phyloP scores from a whole-genome alignment of 129 eudicot species.

The Pittosporum tobira region DNA sequence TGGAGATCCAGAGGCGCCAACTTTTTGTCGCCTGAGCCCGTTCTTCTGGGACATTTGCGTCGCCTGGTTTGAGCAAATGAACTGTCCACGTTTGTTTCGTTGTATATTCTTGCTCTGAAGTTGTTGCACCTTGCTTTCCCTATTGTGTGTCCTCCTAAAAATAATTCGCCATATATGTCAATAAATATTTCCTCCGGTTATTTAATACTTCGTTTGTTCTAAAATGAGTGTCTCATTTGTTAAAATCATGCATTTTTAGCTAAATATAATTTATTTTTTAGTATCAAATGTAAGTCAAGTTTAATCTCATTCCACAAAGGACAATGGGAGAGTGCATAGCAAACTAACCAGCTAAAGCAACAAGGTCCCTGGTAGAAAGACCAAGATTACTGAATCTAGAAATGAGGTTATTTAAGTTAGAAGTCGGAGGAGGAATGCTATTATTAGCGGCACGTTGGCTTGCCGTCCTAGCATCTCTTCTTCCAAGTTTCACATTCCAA shows the following conservation, averaged over 20 bases:
- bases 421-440: constrained; percentile 65
- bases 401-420: constrained; percentile 46
- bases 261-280: too few species aligned
- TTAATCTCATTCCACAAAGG: too few species aligned
- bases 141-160: constrained; percentile 63
- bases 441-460: constrained; percentile 65
- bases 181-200: too few species aligned
- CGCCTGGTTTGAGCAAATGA: constrained; percentile 39
- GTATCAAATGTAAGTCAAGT: too few species aligned
- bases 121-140: constrained; percentile 78
- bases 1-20: constrained; percentile 67
- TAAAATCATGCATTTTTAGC: too few species aligned
- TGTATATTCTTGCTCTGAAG: constrained; percentile 65
- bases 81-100: constrained; percentile 55
- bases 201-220: too few species aligned
- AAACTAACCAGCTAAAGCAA: constrained; percentile 52
- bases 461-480: constrained; percentile 73
- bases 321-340: not conserved
- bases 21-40: constrained; percentile 61
- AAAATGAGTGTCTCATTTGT: too few species aligned
- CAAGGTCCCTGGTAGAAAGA: constrained; percentile 67
- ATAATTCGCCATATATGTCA: not conserved
- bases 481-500: constrained; percentile 72
- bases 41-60: constrained; percentile 43
- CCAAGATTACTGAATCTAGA: constrained; percentile 53